A percentile compares a stretch with the other conserved stretches of the same genome.
These are phyloP conservation scores for Oropetium thomaeum DNA, from an alignment of 176 grass and related monocot species.

Conservation along the genomic window DNA sequence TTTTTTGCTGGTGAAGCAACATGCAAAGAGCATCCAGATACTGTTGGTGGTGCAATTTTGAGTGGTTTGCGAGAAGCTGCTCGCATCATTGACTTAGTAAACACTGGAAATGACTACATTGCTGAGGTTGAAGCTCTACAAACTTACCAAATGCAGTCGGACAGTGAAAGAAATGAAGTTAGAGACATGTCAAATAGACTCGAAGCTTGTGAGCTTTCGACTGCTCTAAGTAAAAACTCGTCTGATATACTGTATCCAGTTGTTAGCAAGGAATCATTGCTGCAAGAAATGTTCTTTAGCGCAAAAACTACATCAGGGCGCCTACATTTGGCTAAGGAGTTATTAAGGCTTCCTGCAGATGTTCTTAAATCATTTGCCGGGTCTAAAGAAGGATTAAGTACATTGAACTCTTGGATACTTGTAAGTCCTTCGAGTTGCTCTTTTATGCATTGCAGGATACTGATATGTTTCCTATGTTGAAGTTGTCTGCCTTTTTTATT, in stretches of 20 bases:
- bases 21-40: constrained; percentile 99
- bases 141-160: constrained; percentile 64
- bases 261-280: constrained; percentile 64
- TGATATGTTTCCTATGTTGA: constrained; percentile 13
- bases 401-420: constrained; percentile 93
- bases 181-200: constrained; percentile 82
- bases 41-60: constrained; percentile 98
- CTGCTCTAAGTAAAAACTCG: constrained; percentile 66
- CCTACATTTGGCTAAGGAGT: constrained; percentile 83
- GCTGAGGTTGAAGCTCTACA: constrained; percentile 88
- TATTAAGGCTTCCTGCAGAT: constrained; percentile 64
- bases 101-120: constrained; percentile 70
- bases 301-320: constrained; percentile 89
- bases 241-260: constrained; percentile 53
- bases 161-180: constrained; percentile 89
- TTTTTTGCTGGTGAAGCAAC: constrained; percentile 99
- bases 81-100: constrained; percentile 77
- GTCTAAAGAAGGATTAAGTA: constrained; percentile 81
- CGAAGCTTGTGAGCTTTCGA: constrained; percentile 73
- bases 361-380: constrained; percentile 91
- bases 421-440: constrained; percentile 53
- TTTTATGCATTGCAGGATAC: constrained; percentile 20
- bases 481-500: constrained; percentile 32
- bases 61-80: constrained; percentile 97
- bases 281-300: constrained; percentile 93